Conservation (phyloP, 2,329 filamentous ascomycete genomes). For the Fusarium penzigii region DNA sequence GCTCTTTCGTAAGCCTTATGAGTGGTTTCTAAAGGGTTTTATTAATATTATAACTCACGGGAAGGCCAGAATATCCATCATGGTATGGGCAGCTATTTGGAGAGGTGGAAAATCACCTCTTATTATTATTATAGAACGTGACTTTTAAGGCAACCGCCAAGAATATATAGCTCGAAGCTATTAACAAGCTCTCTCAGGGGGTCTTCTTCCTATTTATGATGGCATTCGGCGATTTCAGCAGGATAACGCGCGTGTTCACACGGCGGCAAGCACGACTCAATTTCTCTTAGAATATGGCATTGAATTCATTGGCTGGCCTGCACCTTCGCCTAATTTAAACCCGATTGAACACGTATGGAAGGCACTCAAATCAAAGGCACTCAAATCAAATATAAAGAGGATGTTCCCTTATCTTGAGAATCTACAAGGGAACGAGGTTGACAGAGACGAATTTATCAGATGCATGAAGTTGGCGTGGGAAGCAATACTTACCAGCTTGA, state of each 20-base stretch:
- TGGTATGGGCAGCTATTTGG: constrained; percentile 2
- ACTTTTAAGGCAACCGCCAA: not conserved
- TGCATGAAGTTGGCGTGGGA: not conserved
- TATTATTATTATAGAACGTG: not conserved
- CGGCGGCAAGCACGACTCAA: not conserved
- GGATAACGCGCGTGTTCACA: not conserved
- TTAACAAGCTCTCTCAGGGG: not conserved
- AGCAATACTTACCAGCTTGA: not conserved
- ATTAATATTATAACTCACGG: not conserved
- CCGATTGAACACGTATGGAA: constrained; percentile 1
- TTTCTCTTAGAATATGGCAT: not conserved
- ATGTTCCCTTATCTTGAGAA: not conserved
- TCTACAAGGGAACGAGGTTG: not conserved
- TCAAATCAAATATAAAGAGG: not conserved
- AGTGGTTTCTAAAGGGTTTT: not conserved
- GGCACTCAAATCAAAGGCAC: too few relatives aligned
- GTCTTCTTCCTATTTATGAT: not conserved
- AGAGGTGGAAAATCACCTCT: not conserved
- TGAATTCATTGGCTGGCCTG: not conserved
- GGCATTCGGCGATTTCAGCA: not conserved
- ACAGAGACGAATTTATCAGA: not conserved
- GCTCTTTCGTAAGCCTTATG: not conserved
- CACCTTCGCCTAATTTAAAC: not conserved
- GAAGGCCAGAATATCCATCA: not conserved
- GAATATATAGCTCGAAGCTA: not conserved